These are phyloP conservation scores for Cinnamomum micranthum DNA, from an alignment of 164 flowering plant species.

Conservation along the genomic window DNA sequence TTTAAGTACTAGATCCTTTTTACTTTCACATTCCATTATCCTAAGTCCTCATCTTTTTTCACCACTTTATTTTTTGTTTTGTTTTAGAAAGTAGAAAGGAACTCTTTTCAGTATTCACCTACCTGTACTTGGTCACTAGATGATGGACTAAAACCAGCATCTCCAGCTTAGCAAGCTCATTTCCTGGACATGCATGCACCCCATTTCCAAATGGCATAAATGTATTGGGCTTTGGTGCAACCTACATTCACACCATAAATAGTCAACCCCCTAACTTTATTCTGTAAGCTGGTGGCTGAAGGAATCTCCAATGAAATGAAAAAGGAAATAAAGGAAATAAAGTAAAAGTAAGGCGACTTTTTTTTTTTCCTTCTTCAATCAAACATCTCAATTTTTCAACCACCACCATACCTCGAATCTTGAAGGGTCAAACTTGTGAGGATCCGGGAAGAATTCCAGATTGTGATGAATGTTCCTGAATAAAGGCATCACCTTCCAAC, in stretches of 20 bases:
- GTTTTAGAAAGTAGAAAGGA: neutral
- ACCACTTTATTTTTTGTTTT: too few species aligned
- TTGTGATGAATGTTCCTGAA: constrained; percentile 91
- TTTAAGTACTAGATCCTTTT: too few species aligned
- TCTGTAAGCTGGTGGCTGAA: too few species aligned
- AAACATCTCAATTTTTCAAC: neutral
- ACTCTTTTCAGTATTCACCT: constrained; percentile 5
- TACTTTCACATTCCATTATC: too few species aligned
- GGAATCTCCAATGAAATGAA: neutral
- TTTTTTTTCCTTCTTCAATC: neutral
- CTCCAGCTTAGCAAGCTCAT: constrained; percentile 81
- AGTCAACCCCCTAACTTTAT: neutral
- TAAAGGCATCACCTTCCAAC: constrained; percentile 94
- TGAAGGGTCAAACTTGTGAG: constrained; percentile 75
- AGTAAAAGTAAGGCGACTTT: neutral
- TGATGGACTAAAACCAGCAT: constrained; percentile 57
- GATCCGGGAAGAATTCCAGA: constrained; percentile 62
- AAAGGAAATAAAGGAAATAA: neutral
- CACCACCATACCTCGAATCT: constrained; percentile 71
- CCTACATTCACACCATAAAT: constrained; percentile 27
- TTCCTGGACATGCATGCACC: constrained; percentile 78
- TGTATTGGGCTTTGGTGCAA: constrained; percentile 66
- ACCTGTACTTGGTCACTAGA: constrained; percentile 71
- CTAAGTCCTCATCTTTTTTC: too few species aligned
- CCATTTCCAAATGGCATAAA: constrained; percentile 82